Conservation (phyloP, 495 filamentous ascomycete species). For the Aspergillus incahuasiensis region DNA sequence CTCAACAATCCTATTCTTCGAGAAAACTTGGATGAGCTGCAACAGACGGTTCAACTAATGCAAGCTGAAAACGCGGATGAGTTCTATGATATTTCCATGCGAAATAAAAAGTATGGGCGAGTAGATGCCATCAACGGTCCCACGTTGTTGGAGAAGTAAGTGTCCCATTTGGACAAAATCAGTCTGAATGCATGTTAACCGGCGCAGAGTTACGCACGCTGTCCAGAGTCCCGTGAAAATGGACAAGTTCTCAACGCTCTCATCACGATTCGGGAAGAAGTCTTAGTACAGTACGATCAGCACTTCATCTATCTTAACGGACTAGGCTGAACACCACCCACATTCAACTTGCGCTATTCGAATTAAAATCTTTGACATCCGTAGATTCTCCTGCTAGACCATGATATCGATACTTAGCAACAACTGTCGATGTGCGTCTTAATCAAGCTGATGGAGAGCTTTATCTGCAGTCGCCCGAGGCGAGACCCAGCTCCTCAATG, state of each 20-base stretch:
- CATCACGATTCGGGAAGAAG: slow-evolving; percentile 67
- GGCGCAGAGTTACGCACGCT: slow-evolving; percentile 56
- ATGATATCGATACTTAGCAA: too few species aligned
- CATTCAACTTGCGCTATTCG: background rate
- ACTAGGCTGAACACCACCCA: too few species aligned
- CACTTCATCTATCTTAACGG: background rate
- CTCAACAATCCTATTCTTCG: slow-evolving; percentile 75
- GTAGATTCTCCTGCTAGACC: background rate
- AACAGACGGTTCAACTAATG: slow-evolving; percentile 86
- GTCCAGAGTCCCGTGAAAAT: slow-evolving; percentile 55
- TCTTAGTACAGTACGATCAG: slow-evolving; percentile 23
- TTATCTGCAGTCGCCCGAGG: too few species aligned
- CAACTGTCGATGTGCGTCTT: too few species aligned
- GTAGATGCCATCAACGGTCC: slow-evolving; percentile 90
- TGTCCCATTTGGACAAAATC: background rate
- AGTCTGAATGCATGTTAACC: slow-evolving; percentile 33
- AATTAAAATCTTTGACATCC: background rate
- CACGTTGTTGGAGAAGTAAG: slow-evolving; percentile 80
- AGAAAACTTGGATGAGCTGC: slow-evolving; percentile 84
- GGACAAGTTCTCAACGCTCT: slow-evolving; percentile 63
- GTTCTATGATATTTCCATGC: slow-evolving; percentile 81
- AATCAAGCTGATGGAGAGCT: too few species aligned
- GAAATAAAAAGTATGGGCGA: slow-evolving; percentile 87
- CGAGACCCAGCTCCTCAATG: too few species aligned
- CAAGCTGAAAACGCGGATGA: slow-evolving; percentile 85